A percentile compares a stretch with the other conserved stretches of the same genome.
Evolutionary conservation across 192 early-diverging fungal genomes (phyloP).

Genomic region (Coemansia reversa): DNA sequence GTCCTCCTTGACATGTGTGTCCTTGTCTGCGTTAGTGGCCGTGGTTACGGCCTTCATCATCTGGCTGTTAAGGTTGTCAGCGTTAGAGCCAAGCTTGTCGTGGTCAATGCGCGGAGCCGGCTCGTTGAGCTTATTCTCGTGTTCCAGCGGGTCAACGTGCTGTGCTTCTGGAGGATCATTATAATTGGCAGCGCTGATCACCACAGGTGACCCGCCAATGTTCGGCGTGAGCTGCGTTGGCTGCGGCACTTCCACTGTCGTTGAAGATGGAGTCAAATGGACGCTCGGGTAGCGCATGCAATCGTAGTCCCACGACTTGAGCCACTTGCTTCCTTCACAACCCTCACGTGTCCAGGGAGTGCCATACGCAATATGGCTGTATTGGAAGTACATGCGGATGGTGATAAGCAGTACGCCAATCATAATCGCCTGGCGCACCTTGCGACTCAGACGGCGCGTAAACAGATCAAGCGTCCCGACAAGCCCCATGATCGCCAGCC

Average conservation of each 20-base stretch:
- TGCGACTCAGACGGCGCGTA: conserved; percentile 60
- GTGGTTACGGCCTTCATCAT: conserved; percentile 45
- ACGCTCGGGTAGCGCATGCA: conserved; percentile 57
- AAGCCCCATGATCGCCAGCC: conserved; percentile 77
- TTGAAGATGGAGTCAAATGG: conserved; percentile 1
- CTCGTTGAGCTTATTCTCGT: conserved; percentile 55
- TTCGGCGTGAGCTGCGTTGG: conserved; percentile 11
- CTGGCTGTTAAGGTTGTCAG: conserved; percentile 25
- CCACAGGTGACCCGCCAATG: conserved; percentile 14
- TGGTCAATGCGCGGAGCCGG: conserved; percentile 51
- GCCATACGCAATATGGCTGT: conserved; percentile 86
- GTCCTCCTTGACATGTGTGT: conserved; percentile 14
- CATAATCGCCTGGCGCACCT: conserved; percentile 55
- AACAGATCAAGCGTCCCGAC: conserved; percentile 72
- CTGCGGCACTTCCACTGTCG: conserved; percentile 13
- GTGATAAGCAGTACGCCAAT: conserved; percentile 56
- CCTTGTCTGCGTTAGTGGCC: conserved; percentile 3
- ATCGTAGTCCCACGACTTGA: conserved; percentile 80
- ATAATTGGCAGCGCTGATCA: conserved; percentile 12
- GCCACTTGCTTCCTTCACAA: conserved; percentile 79
- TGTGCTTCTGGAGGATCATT: conserved; percentile 41
- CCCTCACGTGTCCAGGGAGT: conserved; percentile 66
- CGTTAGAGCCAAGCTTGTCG: conserved; percentile 44
- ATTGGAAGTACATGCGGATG: conserved; percentile 66
- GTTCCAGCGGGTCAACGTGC: conserved; percentile 53